Evolutionary conservation across 228 moss, liverwort and hornwort genomes (phyloP).

Genomic region (Sphagnum magellanicum): DNA sequence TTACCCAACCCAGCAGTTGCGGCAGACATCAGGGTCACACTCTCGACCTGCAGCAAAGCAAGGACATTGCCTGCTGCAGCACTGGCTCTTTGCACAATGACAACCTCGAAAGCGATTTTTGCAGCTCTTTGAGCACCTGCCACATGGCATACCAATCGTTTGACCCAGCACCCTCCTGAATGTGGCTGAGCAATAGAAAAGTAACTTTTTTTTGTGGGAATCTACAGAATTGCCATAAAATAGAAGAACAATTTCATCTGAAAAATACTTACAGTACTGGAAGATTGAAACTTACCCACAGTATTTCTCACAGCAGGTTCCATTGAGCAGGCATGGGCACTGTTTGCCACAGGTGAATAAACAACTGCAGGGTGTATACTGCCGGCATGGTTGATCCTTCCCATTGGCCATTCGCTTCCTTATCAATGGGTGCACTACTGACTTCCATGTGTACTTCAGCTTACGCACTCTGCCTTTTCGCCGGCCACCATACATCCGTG

Average conservation of each 20-base stretch:
- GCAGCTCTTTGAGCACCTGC: slow-evolving; percentile 43
- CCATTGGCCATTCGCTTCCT: slow-evolving; percentile 86
- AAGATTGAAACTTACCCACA: slow-evolving; percentile 29
- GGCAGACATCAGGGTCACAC: slow-evolving; percentile 58
- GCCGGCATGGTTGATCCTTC: slow-evolving; percentile 43
- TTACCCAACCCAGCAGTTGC: slow-evolving; percentile 53
- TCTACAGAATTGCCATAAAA: too few species aligned
- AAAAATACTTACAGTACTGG: too few species aligned
- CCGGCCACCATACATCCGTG: slow-evolving; percentile 28
- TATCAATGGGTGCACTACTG: slow-evolving; percentile 71
- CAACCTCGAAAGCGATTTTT: slow-evolving; percentile 56
- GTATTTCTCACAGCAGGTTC: slow-evolving; percentile 54
- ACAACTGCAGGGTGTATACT: slow-evolving; percentile 53
- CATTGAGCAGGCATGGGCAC: slow-evolving; percentile 50
- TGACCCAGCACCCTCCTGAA: background rate
- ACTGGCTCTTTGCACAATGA: slow-evolving; percentile 59
- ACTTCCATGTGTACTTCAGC: slow-evolving; percentile 41
- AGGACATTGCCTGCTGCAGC: slow-evolving; percentile 52
- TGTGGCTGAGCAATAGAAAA: too few species aligned
- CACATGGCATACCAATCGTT: background rate
- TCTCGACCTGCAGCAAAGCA: slow-evolving; percentile 51
- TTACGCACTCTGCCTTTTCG: slow-evolving; percentile 37
- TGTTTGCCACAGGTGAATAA: slow-evolving; percentile 47
- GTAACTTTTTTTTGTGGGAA: too few species aligned
- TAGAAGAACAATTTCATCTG: too few species aligned